Evolutionary conservation across 345 rosid genomes (phyloP).

Genomic region (Salix suchowensis): DNA sequence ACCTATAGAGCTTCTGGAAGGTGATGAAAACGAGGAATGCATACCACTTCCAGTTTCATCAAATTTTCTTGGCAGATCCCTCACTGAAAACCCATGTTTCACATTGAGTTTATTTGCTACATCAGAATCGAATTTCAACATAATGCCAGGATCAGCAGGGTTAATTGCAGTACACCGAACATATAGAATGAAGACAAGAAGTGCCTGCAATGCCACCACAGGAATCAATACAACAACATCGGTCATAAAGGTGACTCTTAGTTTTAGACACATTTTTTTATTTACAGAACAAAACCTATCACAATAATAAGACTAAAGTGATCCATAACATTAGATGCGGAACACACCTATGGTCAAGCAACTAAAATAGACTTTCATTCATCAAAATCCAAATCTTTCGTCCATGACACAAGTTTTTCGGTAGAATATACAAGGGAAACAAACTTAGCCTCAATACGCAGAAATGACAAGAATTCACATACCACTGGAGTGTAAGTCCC

Average conservation of each 20-base stretch:
- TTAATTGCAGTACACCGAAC: conserved; percentile 96
- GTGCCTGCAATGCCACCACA: conserved; percentile 52
- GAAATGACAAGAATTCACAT: conserved; percentile 25
- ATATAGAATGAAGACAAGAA: conserved; percentile 83
- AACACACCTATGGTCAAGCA: not conserved
- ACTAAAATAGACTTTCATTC: not conserved
- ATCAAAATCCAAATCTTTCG: not conserved
- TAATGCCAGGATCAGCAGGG: conserved; percentile 99
- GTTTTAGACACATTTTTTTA: not conserved
- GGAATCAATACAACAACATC: not conserved
- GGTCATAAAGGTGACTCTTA: not conserved
- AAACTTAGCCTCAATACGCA: not conserved
- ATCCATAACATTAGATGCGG: not conserved
- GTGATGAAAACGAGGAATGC: conserved; percentile 71
- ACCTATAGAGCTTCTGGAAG: conserved; percentile 65
- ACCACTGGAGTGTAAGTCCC: conserved; percentile 90
- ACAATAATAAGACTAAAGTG: not conserved
- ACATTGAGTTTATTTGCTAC: conserved; percentile 26
- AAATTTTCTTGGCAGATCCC: conserved; percentile 40
- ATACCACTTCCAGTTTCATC: conserved; percentile 54
- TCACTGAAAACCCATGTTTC: conserved; percentile 38
- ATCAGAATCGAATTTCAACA: conserved; percentile 56
- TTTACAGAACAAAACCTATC: not conserved
- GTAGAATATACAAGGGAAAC: not conserved
- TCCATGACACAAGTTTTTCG: not conserved